phyloP scores from a whole-genome alignment of 169 alveolate species.

The Toxoplasma gondii region DNA sequence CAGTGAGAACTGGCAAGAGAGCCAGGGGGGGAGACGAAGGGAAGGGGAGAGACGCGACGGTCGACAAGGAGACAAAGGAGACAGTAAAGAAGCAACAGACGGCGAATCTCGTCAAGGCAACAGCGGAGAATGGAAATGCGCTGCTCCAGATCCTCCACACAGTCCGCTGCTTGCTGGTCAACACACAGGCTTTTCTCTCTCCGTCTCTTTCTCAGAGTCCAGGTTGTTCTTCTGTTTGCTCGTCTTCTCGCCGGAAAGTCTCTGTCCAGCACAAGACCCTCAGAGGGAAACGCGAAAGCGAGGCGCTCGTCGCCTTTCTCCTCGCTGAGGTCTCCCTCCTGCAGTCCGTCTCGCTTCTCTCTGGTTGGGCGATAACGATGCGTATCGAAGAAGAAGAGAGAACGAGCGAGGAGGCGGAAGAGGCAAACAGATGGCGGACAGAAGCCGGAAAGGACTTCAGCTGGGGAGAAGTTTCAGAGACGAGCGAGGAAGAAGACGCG shows the following conservation, averaged over 20 bases:
- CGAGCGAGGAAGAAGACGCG: too few species aligned
- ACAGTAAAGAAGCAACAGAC: background rate
- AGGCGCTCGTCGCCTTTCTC: background rate
- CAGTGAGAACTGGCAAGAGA: too few species aligned
- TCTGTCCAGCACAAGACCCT: too few species aligned
- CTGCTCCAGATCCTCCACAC: background rate
- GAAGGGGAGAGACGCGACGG: background rate
- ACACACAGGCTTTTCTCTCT: background rate
- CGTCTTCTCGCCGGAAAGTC: too few species aligned
- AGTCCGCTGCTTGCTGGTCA: background rate
- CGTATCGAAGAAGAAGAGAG: background rate
- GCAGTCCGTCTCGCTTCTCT: background rate
- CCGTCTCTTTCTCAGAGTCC: background rate
- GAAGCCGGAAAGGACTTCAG: too few species aligned
- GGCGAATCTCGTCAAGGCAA: background rate
- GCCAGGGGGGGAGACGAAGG: too few species aligned
- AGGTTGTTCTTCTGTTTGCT: too few species aligned
- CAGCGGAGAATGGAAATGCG: background rate
- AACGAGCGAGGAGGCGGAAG: background rate
- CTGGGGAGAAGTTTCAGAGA: too few species aligned
- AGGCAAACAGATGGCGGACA: too few species aligned
- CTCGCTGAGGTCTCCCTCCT: background rate
- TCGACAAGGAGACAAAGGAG: background rate
- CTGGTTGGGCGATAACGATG: background rate
- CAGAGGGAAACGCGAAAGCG: too few species aligned